Conservation (phyloP, 1,139 yeast genomes). For the Magnusiomyces tetraspermus region DNA sequence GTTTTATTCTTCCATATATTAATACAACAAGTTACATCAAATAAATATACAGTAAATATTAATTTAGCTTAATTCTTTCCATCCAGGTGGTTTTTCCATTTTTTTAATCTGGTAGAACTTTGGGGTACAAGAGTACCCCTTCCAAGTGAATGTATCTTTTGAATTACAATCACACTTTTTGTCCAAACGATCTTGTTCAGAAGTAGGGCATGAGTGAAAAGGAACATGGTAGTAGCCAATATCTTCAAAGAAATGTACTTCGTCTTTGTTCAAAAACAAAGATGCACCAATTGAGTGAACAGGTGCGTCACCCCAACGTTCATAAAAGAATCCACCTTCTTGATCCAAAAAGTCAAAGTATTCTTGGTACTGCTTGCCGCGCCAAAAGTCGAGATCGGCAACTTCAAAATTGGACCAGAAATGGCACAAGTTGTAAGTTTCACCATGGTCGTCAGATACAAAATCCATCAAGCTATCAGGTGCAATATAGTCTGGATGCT, state of each 20-base stretch:
- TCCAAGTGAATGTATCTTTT: slow-evolving; percentile 70
- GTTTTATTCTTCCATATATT: too few species aligned
- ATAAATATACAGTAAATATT: too few species aligned
- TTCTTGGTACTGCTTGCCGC: slow-evolving; percentile 53
- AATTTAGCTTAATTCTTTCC: too few species aligned
- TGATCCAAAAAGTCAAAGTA: slow-evolving; percentile 66
- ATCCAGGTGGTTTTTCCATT: slow-evolving; percentile 11
- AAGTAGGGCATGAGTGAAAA: slow-evolving; percentile 65
- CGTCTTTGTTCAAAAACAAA: slow-evolving; percentile 51
- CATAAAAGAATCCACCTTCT: slow-evolving; percentile 84
- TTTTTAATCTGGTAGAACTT: not conserved
- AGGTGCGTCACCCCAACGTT: slow-evolving; percentile 96
- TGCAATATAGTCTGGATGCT: slow-evolving; percentile 48
- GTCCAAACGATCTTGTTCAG: slow-evolving; percentile 32
- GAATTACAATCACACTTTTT: slow-evolving; percentile 48
- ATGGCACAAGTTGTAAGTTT: slow-evolving; percentile 69
- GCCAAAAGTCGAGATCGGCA: slow-evolving; percentile 68
- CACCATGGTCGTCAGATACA: slow-evolving; percentile 56
- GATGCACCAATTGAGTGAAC: slow-evolving; percentile 77
- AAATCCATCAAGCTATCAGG: slow-evolving; percentile 60
- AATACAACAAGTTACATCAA: too few species aligned
- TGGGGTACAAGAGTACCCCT: slow-evolving; percentile 60
- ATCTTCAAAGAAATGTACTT: slow-evolving; percentile 71
- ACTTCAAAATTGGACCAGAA: slow-evolving; percentile 93
- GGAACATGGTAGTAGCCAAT: slow-evolving; percentile 81